Evolutionary conservation across 148 eudicot species (phyloP).

Genomic region (Cornus kousa): DNA sequence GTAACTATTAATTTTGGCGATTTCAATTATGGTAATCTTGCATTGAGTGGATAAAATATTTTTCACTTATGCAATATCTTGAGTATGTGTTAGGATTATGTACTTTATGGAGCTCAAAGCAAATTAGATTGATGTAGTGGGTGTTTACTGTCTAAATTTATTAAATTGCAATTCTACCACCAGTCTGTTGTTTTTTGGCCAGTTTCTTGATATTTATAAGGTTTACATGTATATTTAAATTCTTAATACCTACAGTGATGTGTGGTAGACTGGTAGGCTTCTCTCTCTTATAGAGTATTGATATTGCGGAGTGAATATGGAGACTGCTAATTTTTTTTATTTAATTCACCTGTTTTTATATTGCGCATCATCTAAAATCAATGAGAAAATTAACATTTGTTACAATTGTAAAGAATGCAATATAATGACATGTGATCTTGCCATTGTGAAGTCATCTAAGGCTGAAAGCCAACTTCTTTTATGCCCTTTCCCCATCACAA

Average conservation of each 20-base stretch:
- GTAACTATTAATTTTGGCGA: neutral
- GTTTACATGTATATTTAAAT: neutral
- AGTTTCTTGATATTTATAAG: neutral
- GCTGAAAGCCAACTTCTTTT: neutral
- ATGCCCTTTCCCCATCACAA: neutral
- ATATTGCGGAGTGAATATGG: neutral
- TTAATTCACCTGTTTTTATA: no score
- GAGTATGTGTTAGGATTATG: neutral
- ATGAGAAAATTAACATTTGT: neutral
- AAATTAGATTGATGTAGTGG: neutral
- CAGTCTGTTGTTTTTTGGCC: neutral
- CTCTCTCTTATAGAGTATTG: neutral
- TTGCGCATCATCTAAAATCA: neutral
- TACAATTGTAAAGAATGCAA: no score
- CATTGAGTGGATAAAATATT: neutral
- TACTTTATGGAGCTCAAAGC: neutral
- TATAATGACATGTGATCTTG: no score
- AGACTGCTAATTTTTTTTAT: no score
- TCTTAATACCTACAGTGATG: neutral
- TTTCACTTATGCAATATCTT: neutral
- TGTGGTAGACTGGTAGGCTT: neutral
- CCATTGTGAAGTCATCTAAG: neutral
- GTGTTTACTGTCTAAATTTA: neutral
- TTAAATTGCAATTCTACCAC: no score
- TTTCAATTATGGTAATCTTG: neutral